phyloP scores from a whole-genome alignment of 371 early-diverging fungal species.

The Amoeboaphelidium occidentale region DNA sequence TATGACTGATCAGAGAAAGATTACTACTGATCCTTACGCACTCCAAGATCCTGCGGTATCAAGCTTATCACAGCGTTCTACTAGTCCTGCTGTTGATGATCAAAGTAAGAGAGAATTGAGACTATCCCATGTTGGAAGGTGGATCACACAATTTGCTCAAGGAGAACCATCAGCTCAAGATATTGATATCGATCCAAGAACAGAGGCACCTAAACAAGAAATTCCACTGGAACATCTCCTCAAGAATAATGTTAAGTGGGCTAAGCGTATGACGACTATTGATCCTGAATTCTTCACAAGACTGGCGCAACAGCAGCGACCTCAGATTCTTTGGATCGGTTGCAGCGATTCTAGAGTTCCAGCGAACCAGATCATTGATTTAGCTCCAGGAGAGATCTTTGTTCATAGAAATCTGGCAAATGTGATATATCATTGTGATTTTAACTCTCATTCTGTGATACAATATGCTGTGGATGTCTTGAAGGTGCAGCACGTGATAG shows the following conservation, averaged over 20 bases:
- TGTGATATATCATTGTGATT: slow-evolving; percentile 45
- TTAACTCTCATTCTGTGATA: slow-evolving; percentile 56
- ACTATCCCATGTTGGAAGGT: no score
- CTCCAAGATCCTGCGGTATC: no score
- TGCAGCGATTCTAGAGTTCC: slow-evolving; percentile 5
- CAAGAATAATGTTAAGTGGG: slow-evolving; percentile 14
- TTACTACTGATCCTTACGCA: no score
- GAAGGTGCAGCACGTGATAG: slow-evolving; percentile 70
- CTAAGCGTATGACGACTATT: slow-evolving; percentile 14
- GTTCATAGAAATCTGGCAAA: slow-evolving; percentile 91
- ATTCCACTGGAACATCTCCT: not conserved
- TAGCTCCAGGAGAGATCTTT: slow-evolving; percentile 64
- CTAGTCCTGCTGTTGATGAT: no score
- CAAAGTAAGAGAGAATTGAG: no score
- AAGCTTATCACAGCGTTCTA: no score
- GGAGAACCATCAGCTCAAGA: no score
- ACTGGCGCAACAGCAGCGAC: slow-evolving; percentile 41
- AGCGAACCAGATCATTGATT: slow-evolving; percentile 7
- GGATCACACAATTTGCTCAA: no score
- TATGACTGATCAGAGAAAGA: no score
- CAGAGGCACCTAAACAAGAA: no score
- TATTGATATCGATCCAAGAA: no score
- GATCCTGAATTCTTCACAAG: slow-evolving; percentile 27
- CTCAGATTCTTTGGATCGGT: slow-evolving; percentile 78
- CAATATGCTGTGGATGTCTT: slow-evolving; percentile 77